Conservation (phyloP, 768 basidiomycete species). For the Lactifluus rugatus region DNA sequence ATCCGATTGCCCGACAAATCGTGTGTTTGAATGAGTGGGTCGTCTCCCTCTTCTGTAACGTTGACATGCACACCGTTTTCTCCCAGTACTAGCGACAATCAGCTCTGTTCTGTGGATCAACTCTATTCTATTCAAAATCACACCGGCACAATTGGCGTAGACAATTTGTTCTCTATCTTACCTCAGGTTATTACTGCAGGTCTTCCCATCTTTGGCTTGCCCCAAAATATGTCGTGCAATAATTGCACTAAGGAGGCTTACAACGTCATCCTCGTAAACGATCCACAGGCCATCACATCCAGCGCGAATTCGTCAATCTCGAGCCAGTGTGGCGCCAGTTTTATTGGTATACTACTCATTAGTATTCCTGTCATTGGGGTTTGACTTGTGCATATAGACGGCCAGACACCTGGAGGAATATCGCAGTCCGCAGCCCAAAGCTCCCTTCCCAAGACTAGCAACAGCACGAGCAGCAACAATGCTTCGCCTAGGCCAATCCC, state of each 20-base stretch:
- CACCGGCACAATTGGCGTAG: conserved; percentile 8
- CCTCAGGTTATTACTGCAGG: conserved; percentile 9
- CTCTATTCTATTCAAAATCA: conserved; percentile 41
- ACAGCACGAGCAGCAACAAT: not conserved
- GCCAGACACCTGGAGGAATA: conserved; percentile 23
- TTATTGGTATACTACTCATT: conserved; percentile 22
- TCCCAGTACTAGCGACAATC: conserved; percentile 28
- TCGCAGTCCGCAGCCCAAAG: conserved; percentile 19
- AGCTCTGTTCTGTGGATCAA: conserved; percentile 50
- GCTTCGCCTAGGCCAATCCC: not conserved
- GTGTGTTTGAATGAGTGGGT: conserved; percentile 60
- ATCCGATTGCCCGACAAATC: conserved; percentile 47
- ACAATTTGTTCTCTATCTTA: not conserved
- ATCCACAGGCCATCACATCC: conserved; percentile 20
- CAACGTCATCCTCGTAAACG: conserved; percentile 23
- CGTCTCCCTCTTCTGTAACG: not conserved
- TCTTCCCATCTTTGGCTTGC: conserved; percentile 16
- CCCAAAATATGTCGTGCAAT: conserved; percentile 25
- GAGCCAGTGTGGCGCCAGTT: conserved; percentile 25
- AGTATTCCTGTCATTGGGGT: not conserved
- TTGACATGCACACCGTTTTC: not conserved
- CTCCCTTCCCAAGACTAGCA: not conserved
- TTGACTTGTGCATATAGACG: conserved; percentile 21
- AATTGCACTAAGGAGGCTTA: conserved; percentile 28
- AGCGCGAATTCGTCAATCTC: conserved; percentile 16